Evolutionary conservation across 139 green algal species (phyloP), one percentile per base, ranked within the genome.

Genomic region (Closterium sp.): DNA sequence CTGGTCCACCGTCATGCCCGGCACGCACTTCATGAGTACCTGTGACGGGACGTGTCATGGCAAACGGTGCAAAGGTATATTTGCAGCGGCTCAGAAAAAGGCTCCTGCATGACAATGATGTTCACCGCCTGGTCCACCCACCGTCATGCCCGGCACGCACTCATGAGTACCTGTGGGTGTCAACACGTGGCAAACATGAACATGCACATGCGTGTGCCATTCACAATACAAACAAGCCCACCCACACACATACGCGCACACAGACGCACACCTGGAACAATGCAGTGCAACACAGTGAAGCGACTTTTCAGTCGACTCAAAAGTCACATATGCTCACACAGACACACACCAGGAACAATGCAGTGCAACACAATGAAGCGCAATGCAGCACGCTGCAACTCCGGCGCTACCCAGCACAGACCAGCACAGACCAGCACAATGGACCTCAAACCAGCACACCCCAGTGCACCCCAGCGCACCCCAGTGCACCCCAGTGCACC

Each of bases 1-100:
- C 89, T 98, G 96, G 62, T 99, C 97, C 9, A 98, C 93, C 0
- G 96, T 98, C 24, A 99, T 94, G 22, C 95, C 96, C 30, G 94
- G 92, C 30, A 96, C 93, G 7, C 45, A 70, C 94, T 99, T 99
- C 9, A 99, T 94, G 85, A 94, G 94, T 11, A 98, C 96, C 86
- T 97, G 96, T 0, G 5, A 62, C 7, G 38, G 38, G 38, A 0
- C 4, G 38, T 50, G 38, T 50, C 38, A 50, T 50, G 38, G 11
- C 38, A 50, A 0, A 50, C 5, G 5, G 38, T 0, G 38, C 38
- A n/a, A n/a, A n/a, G n/a, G n/a, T n/a, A n/a, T n/a, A n/a, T n/a
- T n/a, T n/a, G n/a, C n/a, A n/a, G n/a, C n/a, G n/a, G n/a, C n/a
- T n/a, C n/a, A n/a, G n/a, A n/a, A n/a, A n/a, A n/a, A n/a, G n/a